Percentiles rank a stretch among this genome's conserved stretches.
These are phyloP conservation scores for Komagataella phaffii DNA, from an alignment of 805 yeast genomes.

Conservation along the genomic window DNA sequence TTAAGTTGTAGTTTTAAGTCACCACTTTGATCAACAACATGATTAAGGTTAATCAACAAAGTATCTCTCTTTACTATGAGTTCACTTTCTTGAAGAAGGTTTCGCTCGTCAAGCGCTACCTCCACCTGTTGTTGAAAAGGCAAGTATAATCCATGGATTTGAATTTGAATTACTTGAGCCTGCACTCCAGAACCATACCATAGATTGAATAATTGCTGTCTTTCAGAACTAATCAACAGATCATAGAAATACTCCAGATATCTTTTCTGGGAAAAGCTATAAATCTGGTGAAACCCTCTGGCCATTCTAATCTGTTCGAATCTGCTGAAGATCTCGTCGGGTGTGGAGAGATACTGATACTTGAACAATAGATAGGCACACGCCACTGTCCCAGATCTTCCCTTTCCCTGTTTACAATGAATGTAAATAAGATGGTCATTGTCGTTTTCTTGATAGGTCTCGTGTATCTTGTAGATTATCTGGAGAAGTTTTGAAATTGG, in stretches of 20 bases:
- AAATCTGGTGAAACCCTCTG: not conserved
- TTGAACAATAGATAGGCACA: constrained; percentile 57
- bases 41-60: not conserved
- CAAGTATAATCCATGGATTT: not conserved
- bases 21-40: not conserved
- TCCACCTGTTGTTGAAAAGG: not conserved
- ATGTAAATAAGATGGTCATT: constrained; percentile 37
- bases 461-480: constrained; percentile 29
- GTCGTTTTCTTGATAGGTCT: constrained; percentile 13
- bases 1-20: not conserved
- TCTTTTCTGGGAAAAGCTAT: constrained; percentile 46
- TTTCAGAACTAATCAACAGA: not conserved
- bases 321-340: not conserved
- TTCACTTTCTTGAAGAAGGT: not conserved
- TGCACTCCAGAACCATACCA: not conserved
- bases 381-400: constrained; percentile 71
- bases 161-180: not conserved
- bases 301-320: not conserved
- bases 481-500: constrained; percentile 37
- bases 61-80: not conserved
- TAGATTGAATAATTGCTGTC: not conserved
- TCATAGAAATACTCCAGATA: constrained; percentile 41
- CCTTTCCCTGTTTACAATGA: constrained; percentile 89
- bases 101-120: not conserved
- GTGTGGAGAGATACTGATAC: constrained; percentile 4